phyloP scores from a whole-genome alignment of 1,284 basidiomycete genomes.

The Porogramme epimiltina region DNA sequence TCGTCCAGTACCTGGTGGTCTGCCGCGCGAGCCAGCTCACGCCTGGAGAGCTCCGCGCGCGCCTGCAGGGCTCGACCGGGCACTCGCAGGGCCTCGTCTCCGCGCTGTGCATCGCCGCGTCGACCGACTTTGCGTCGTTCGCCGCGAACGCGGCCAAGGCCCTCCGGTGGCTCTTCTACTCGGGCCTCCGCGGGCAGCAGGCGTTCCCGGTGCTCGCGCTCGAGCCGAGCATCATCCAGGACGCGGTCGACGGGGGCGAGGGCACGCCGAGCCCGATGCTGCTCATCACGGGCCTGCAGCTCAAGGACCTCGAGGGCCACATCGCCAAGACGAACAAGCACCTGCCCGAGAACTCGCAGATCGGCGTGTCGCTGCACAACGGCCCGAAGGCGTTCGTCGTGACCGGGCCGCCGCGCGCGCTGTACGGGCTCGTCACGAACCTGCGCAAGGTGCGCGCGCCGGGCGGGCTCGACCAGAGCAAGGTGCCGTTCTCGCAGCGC shows the following conservation, averaged over 20 bases:
- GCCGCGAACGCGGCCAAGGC: slow-evolving; percentile 81
- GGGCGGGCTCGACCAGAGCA: slow-evolving; percentile 89
- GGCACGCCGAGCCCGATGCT: slow-evolving; percentile 95
- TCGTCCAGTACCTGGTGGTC: slow-evolving; percentile 88
- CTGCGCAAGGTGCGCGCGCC: slow-evolving; percentile 90
- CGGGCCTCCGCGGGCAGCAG: slow-evolving; percentile 91
- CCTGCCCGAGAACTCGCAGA: slow-evolving; percentile 76
- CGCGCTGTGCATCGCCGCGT: slow-evolving; percentile 86
- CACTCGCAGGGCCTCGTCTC: slow-evolving; percentile 97
- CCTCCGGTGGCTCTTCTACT: slow-evolving; percentile 90
- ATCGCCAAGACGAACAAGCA: slow-evolving; percentile 89
- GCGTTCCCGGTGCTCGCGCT: slow-evolving; percentile 93
- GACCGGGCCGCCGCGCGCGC: slow-evolving; percentile 89
- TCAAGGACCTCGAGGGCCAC: slow-evolving; percentile 81
- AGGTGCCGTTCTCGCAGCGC: slow-evolving; percentile 91
- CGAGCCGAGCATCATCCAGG: slow-evolving; percentile 86
- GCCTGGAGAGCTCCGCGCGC: slow-evolving; percentile 79
- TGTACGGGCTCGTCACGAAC: slow-evolving; percentile 92
- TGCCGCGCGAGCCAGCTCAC: slow-evolving; percentile 75
- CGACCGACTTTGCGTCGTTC: slow-evolving; percentile 76
- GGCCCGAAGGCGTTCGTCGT: slow-evolving; percentile 91
- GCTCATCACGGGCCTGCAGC: slow-evolving; percentile 80
- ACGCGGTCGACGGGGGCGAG: slow-evolving; percentile 91
- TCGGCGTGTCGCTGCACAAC: slow-evolving; percentile 90
- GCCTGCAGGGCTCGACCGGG: slow-evolving; percentile 87